Base-by-base conservation (phyloP, 2,329 filamentous ascomycete genomes). In the Apiospora hydei region DNA sequence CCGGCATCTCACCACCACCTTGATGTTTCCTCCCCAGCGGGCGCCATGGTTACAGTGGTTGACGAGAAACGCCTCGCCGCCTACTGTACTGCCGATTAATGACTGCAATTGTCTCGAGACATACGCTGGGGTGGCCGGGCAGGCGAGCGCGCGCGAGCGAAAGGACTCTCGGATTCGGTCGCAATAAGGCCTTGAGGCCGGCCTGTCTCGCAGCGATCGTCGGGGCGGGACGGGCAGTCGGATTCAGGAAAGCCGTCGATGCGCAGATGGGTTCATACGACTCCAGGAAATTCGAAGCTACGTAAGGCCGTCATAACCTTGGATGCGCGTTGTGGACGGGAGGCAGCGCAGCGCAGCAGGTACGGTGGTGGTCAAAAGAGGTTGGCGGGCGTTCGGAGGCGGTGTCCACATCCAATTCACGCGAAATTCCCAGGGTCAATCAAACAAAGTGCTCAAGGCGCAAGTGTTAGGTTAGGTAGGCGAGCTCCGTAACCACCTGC, bases 1-100 rank as follows among this genome's bases (percentile, higher is more conserved):
- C 82, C 96, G 91, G 78, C 93, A 92, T 86, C 96, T 91, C 87
- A 99, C 96, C 88, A 99, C 96, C 86, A 99, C 96, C 92, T 99
- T 99, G 84, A 99, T 99, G 82, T 99, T 99, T 81, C 96, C 95
- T 85, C 93, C 95, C 94, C 94, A 78, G 89, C 85, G 74, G 86
- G 75, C 75, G 90, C 88, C 92, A 94, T 94, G 80, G 72, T 82
- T 78, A 74, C 71, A 72, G 73, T 71, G 75, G 72, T 30, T 68
- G 74, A 75, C 75, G 77, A 61, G 73, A 51, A 57, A 64, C 41
- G n/a, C 44, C 68, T 69, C 68, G 30, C 49, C 68, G 68, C 49
- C 47, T 51, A n/a, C 68, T 69, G 47, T 46, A n/a, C 43, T 49
- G 67, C 47, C 6, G 67, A 41, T 34, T 13, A n/a, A 38, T 57